Evolutionary conservation across 441 rosid species (phyloP), one percentile per base, ranked within the genome.

Genomic region (Kokia cookei): DNA sequence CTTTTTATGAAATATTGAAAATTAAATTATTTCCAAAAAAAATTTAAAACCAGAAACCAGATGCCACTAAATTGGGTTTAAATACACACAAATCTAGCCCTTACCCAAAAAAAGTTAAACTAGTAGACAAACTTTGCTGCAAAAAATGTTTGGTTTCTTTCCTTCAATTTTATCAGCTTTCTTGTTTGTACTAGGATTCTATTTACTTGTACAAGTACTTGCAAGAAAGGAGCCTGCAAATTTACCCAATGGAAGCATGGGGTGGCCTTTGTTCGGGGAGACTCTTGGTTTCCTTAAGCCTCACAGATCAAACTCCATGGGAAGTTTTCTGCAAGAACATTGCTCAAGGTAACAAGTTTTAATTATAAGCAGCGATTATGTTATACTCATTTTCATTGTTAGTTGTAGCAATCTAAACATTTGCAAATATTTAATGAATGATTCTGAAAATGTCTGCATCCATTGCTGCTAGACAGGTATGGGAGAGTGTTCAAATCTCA

Each of bases 251-350:
- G 98, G 98, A 9, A 81, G 74, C 77, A 90, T 83, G 91, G 97
- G 98, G 29, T 91, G 88, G 97, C 97, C 98, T 29, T 69, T 94
- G 10, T 50, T 80, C 24, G 98, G 98, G 3, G 93, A 94, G 72
- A 90, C 97, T 66, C 81, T 88, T 48, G 79, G 84, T 79, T 86
- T 90, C 80, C 91, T 94, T 84, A 84, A 84, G 77, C 94, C 98
- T 76, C 97, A 94, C 74, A 76, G 72, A 77, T 91, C 97, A 60
- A 84, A 81, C 76, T 85, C 93, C 75, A 58, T 82, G 12, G 94
- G 97, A 2, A 63, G 35, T 67, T 94, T 92, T 93, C 80, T 94
- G 71, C 86, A 88, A 76, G 71, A 86, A 45, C 94, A 69, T 70
- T 77, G 88, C 80, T 82, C 91, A 45, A 86, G 92, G 97, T 91